phyloP scores from a whole-genome alignment of 352 stramenopile genomes.

The Globisporangium carolinianum region DNA sequence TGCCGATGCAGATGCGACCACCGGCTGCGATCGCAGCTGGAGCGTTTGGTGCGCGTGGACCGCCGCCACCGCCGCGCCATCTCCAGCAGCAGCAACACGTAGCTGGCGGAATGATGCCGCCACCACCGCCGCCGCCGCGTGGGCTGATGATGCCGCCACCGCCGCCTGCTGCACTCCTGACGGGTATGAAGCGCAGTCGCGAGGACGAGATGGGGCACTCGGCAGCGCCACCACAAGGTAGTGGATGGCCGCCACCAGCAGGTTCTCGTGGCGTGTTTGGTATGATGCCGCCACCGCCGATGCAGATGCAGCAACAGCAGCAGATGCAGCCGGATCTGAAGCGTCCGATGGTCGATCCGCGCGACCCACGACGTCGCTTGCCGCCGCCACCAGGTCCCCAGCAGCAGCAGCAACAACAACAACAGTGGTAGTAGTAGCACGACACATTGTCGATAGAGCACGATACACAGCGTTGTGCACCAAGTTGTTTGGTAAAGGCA shows the following conservation, averaged over 20 bases:
- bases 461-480: too few species aligned
- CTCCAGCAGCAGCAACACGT: conserved; percentile 20
- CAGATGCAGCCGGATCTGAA: conserved; percentile 9
- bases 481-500: too few species aligned
- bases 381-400: neutral
- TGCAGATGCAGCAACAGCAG: neutral
- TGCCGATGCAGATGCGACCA: neutral
- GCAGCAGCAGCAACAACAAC: conserved; percentile 1
- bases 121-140: conserved; percentile 17
- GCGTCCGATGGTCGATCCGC: conserved; percentile 6
- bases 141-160: conserved; percentile 11
- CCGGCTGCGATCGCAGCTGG: too few species aligned
- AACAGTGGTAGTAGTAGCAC: neutral
- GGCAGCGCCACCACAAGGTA: neutral
- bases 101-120: conserved; percentile 34
- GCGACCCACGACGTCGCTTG: conserved; percentile 10
- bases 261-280: conserved; percentile 4
- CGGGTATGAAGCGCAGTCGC: conserved; percentile 10
- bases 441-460: neutral
- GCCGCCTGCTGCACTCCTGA: conserved; percentile 13
- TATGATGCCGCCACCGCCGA: conserved; percentile 1
- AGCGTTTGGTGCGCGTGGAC: conserved; percentile 4
- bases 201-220: conserved; percentile 6
- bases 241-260: conserved; percentile 9
- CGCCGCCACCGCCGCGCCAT: conserved; percentile 34